A percentile compares a stretch with the other conserved stretches of the same genome.
Conservation (phyloP, 768 basidiomycete species). For the Boletus reticulatus region DNA sequence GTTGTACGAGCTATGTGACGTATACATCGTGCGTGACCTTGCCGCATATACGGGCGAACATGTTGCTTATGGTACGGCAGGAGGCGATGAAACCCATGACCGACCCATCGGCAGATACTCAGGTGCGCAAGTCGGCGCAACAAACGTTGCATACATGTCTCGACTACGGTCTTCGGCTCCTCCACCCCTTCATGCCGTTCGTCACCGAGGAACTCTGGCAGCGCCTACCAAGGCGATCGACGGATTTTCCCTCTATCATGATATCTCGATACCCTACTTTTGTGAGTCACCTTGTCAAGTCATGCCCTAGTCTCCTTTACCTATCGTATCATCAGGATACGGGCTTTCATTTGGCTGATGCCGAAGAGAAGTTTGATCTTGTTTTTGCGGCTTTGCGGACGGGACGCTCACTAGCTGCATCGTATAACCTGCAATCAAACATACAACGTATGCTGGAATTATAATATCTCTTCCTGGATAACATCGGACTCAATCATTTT, state of each 20-base stretch:
- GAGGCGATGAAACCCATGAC: slow-evolving; percentile 99
- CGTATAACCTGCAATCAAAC: slow-evolving; percentile 84
- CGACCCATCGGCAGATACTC: slow-evolving; percentile 64
- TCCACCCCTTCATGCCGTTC: slow-evolving; percentile 99
- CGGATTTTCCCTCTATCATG: slow-evolving; percentile 87
- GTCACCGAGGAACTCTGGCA: slow-evolving; percentile 99
- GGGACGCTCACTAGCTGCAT: slow-evolving; percentile 50
- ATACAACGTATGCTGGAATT: slow-evolving; percentile 35
- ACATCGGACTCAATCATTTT: slow-evolving; percentile 1
- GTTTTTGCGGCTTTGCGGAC: slow-evolving; percentile 77
- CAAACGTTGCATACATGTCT: slow-evolving; percentile 95
- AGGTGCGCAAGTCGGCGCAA: slow-evolving; percentile 78
- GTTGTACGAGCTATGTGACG: slow-evolving; percentile 98
- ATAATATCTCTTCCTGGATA: neutral
- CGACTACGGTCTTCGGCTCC: slow-evolving; percentile 82
- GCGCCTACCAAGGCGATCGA: slow-evolving; percentile 80
- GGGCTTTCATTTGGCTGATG: slow-evolving; percentile 61
- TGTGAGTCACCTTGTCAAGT: slow-evolving; percentile 45
- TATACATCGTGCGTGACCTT: slow-evolving; percentile 80
- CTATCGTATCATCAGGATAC: slow-evolving; percentile 44
- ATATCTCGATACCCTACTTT: slow-evolving; percentile 76
- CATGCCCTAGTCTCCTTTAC: neutral
- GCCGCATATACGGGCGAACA: neutral
- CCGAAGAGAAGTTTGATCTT: slow-evolving; percentile 82
- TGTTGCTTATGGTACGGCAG: slow-evolving; percentile 38